Percentiles rank a stretch among this genome's conserved stretches.
These are phyloP conservation scores for Fraxinus sp. DNA, from an alignment of 305 asterid genomes.

Conservation along the genomic window DNA sequence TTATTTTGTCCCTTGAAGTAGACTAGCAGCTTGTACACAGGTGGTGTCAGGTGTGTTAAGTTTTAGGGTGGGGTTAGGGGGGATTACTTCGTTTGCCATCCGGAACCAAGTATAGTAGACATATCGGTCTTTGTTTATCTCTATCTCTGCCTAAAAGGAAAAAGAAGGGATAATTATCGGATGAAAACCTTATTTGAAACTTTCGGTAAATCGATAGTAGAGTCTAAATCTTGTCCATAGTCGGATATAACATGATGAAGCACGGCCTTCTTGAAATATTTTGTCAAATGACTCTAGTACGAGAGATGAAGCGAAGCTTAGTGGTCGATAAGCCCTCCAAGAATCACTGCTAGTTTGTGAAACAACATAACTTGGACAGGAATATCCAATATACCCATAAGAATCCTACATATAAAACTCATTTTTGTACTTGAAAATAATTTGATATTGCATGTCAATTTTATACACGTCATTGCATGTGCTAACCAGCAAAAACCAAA, in stretches of 20 bases:
- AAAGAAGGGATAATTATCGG: background rate
- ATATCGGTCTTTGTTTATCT: background rate
- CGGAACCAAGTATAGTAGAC: background rate
- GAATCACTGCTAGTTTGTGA: background rate
- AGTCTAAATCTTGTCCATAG: background rate
- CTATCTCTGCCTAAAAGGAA: background rate
- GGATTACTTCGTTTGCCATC: background rate
- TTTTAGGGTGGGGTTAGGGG: background rate
- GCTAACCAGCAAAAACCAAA: background rate
- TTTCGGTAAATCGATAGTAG: background rate
- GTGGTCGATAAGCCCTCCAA: background rate
- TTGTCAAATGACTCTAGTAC: background rate
- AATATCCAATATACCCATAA: constrained; percentile 8
- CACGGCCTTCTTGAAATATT: background rate
- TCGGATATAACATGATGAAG: background rate
- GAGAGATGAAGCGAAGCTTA: background rate
- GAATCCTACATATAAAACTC: background rate
- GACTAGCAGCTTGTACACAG: background rate
- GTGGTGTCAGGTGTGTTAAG: background rate
- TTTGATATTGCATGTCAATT: background rate
- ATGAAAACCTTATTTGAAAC: background rate
- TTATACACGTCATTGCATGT: background rate
- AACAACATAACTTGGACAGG: background rate
- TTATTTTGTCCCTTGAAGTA: background rate
- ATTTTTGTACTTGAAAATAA: background rate